A percentile compares a stretch with the other conserved stretches of the same genome.
These are phyloP conservation scores for Anthracocystis walkeri DNA, from an alignment of 1,284 basidiomycete genomes.

Conservation along the genomic window DNA sequence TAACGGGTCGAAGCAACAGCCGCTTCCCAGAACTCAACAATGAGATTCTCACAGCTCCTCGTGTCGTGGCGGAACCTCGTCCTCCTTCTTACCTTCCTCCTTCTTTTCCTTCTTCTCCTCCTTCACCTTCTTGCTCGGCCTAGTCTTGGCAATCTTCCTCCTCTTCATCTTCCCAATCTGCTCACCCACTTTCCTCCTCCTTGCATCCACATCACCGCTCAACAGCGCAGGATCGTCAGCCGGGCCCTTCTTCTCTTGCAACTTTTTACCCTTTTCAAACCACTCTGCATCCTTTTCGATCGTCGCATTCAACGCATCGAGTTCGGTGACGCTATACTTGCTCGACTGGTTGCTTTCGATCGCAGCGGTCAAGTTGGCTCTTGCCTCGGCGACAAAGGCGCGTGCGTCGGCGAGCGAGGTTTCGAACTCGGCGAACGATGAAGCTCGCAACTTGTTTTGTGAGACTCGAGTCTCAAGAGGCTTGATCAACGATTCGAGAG, in stretches of 20 bases:
- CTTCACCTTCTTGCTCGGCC: slow-evolving; percentile 49
- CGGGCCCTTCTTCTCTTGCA: slow-evolving; percentile 55
- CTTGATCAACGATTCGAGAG: slow-evolving; percentile 83
- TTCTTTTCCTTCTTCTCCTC: slow-evolving; percentile 22
- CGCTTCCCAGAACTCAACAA: too few species aligned
- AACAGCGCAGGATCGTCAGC: slow-evolving; percentile 65
- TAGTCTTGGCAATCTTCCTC: slow-evolving; percentile 65
- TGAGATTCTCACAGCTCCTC: slow-evolving; percentile 34
- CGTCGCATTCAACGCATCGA: slow-evolving; percentile 59
- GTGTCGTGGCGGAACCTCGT: slow-evolving; percentile 28
- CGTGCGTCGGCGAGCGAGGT: slow-evolving; percentile 75
- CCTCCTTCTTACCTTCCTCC: slow-evolving; percentile 24
- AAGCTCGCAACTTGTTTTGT: slow-evolving; percentile 81
- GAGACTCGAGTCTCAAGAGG: slow-evolving; percentile 86
- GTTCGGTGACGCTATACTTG: slow-evolving; percentile 67
- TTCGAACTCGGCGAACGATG: slow-evolving; percentile 77
- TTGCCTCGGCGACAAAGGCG: slow-evolving; percentile 83
- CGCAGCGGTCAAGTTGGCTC: slow-evolving; percentile 74
- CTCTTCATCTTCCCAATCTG: slow-evolving; percentile 62
- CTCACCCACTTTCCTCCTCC: slow-evolving; percentile 60
- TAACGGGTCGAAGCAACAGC: too few species aligned
- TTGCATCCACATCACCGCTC: slow-evolving; percentile 64
- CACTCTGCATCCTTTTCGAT: slow-evolving; percentile 63
- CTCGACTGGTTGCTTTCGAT: slow-evolving; percentile 71
- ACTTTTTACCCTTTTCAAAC: slow-evolving; percentile 61